Evolutionary conservation across 306 rosid species (phyloP).

Genomic region (Biancaea sappan): DNA sequence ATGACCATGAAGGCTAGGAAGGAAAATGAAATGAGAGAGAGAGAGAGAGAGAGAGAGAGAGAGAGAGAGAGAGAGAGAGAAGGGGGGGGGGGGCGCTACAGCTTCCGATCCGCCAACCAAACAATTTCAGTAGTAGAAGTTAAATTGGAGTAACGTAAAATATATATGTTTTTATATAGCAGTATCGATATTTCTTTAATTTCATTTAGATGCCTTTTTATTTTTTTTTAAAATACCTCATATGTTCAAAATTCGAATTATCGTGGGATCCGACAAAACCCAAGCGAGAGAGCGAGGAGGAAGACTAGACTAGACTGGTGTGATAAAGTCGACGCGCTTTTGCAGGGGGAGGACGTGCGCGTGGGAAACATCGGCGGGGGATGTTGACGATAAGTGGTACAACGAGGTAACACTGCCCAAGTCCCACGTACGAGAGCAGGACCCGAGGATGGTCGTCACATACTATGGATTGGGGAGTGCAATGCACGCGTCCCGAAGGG

Average conservation of each 20-base stretch:
- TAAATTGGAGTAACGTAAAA: too few relatives aligned
- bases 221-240: too few relatives aligned
- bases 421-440: slow-evolving; percentile 51
- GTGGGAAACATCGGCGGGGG: slow-evolving; percentile 42
- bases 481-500: slow-evolving; percentile 39
- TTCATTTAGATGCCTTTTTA: too few relatives aligned
- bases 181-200: too few relatives aligned
- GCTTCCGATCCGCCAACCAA: too few relatives aligned
- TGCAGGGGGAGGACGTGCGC: slow-evolving; percentile 47
- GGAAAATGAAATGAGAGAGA: slow-evolving; percentile 14
- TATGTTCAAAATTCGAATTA: too few relatives aligned
- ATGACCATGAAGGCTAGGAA: slow-evolving; percentile 33
- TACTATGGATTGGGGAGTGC: slow-evolving; percentile 61
- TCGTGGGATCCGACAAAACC: too few relatives aligned
- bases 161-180: too few relatives aligned
- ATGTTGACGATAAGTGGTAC: slow-evolving; percentile 30
- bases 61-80: slow-evolving; percentile 36
- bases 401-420: slow-evolving; percentile 28
- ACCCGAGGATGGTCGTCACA: slow-evolving; percentile 38
- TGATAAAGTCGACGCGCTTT: slow-evolving; percentile 32
- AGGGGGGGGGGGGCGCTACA: too few relatives aligned
- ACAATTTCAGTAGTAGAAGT: too few relatives aligned
- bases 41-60: slow-evolving; percentile 30
- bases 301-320: slow-evolving; percentile 27
- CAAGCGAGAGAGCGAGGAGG: slow-evolving; percentile 38